Conservation (phyloP, 2,329 filamentous ascomycete genomes). For the Pseudodiploospora longispora region DNA sequence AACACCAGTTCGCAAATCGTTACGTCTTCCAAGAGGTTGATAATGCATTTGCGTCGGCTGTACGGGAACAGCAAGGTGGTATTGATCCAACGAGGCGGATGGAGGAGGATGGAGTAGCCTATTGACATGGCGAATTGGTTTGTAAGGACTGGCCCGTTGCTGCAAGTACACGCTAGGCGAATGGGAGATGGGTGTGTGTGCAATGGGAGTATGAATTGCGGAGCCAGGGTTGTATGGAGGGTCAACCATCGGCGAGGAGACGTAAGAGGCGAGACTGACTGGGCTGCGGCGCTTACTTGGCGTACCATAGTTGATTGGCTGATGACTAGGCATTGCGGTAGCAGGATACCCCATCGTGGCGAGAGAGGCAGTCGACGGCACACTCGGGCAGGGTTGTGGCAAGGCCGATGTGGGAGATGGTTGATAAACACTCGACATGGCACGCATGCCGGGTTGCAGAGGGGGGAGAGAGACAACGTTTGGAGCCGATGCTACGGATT, state of each 20-base stretch:
- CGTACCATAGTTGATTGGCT: slow-evolving; percentile 36
- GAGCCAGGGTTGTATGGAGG: slow-evolving; percentile 44
- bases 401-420: slow-evolving; percentile 36
- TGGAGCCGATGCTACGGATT: slow-evolving; percentile 26
- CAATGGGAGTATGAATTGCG: slow-evolving; percentile 47
- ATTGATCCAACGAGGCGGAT: slow-evolving; percentile 67
- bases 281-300: slow-evolving; percentile 46
- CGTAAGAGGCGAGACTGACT: slow-evolving; percentile 35
- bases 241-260: slow-evolving; percentile 62
- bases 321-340: slow-evolving; percentile 16
- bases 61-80: slow-evolving; percentile 50
- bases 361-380: slow-evolving; percentile 16
- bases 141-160: slow-evolving; percentile 86
- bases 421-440: slow-evolving; percentile 72
- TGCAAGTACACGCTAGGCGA: slow-evolving; percentile 84
- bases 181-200: slow-evolving; percentile 59
- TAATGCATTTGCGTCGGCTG: slow-evolving; percentile 73
- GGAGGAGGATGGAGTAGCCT: slow-evolving; percentile 86
- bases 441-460: slow-evolving; percentile 51
- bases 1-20: slow-evolving; percentile 60
- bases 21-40: slow-evolving; percentile 63
- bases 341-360: slow-evolving; percentile 16
- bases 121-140: slow-evolving; percentile 80
- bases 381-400: slow-evolving; percentile 24
- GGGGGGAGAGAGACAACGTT: slow-evolving; percentile 51